Base-by-base conservation (phyloP, 106 monocot species). In the Xerophyta viscosa region DNA sequence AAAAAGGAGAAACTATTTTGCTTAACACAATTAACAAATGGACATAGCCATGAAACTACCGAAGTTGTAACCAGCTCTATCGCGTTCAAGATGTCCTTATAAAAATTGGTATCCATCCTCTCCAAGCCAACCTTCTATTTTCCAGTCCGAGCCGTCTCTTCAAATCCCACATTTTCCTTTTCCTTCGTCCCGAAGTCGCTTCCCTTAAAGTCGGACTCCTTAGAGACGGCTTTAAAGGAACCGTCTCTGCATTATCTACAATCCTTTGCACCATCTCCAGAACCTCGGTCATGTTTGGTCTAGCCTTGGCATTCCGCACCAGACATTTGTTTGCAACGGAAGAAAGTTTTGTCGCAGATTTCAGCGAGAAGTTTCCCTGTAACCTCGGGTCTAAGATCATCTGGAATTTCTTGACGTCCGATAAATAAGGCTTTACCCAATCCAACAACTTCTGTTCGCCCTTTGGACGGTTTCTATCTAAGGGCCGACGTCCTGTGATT, bases 281-380 rank as follows among this genome's bases (percentile, higher is more conserved):
- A 36, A 92, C 83, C 50, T 92, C 83, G 9, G 79, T 87, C 92
- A 87, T 92, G 58, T 74, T 92, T 0, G 92, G 92, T 48, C 92
- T 70, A 2, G 55, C 45, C 45, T 74, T 92, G 6, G 83, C 68
- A 3, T 71, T 66, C 15, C 73, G 58, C 17, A 64, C 28, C 8
- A 92, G 42, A 54, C 92, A 92, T 37, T 33, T 72, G 48, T 83
- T 92, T 1, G 92, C 92, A 14, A 80, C 73, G 0, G 71, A 48
- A 9, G 83, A 64, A 8, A 92, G 74, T 37, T 68, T 77, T 28
- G 60, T 67, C 7, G 69, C 80, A 29, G 83, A 77, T 36, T 74
- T 80, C 6, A 83, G n/a, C 21, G 76, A 66, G 60, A 27, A 71
- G 1, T 69, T 41, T 0, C 59, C 79, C 37, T 76, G 53, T 10